Evolutionary conservation across 352 stramenopile genomes (phyloP), one percentile per base, ranked within the genome.

Genomic region (Discostella stelligera): DNA sequence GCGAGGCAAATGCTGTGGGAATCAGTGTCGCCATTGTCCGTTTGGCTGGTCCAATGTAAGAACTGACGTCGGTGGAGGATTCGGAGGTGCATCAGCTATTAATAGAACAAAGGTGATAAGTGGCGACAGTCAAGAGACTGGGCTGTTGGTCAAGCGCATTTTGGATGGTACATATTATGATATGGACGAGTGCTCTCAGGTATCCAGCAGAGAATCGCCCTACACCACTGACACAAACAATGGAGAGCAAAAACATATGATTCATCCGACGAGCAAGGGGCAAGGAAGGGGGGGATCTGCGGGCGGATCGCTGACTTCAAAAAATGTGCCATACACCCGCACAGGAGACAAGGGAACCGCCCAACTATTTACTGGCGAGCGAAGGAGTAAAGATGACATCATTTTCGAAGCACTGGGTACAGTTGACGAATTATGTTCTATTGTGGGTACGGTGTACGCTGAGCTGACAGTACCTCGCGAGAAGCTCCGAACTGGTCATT

Each of bases 1-100:
- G 59, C 88, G 93, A 55, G 94, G 95, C 44, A 89, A 83, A 27
- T 98, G 95, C 73, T 98, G 95, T 83, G 95, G 95, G 3, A 95
- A 95, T 74, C 77, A 87, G 48, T 98, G 95, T 74, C 90, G 95
- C 1, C 95, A 98, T 81, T 98, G 95, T 89, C 94, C 94, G 0
- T 98, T 95, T 63, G 93, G 93, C 49, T 95, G 95, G 75, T 89
- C 87, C 21, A 95, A 95, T 75, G 83, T 89, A 10, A 71, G 18
- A 25, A 18, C 3, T 50, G 16, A 30, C 20, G 6, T 21, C 4
- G 25, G 30, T 11, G 59, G 56, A 46, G 69, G 63, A 46, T 27
- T 74, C 13, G 52, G 46, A 53, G 58, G 32, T 13, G 25, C 49
- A 54, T 53, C 20, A 23, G 30, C 59, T n/a, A 52, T 52, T 49